Evolutionary conservation across 371 early-diverging fungal species (phyloP), one percentile per base, ranked within the genome.

Genomic region (Mortierella sp.): DNA sequence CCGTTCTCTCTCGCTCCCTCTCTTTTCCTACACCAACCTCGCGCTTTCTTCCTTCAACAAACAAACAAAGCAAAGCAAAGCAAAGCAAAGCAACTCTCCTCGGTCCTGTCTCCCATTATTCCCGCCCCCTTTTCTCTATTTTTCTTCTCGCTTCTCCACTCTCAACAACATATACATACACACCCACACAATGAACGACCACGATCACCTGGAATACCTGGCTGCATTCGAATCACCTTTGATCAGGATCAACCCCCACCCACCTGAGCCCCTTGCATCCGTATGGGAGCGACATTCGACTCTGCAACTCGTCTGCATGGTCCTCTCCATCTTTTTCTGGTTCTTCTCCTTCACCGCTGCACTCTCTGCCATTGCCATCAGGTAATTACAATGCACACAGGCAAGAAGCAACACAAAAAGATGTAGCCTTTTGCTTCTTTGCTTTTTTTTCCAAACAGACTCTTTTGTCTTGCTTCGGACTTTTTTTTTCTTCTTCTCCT

Each of bases 271-370:
- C 54, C 70, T 76, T 21, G 84, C 55, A 54, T 82, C 82, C 11
- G 65, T 86, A 74, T 82, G 87, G 87, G 82, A 82, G 70, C 70
- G 80, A 72, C 72, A 82, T 72, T 86, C 87, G 52, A 86, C 80
- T 42, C 63, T 82, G 38, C 87, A 86, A 71, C 83, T 82, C 55
- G 74, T 75, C 55, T 77, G 82, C 74, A 86, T 86, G 82, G 55
- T 82, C 65, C 75, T 86, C 24, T 86, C 87, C 52, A 77, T 86
- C 73, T 80, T 86, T 42, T 54, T 80, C 42, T 86, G 82, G 80
- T 72, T 80, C 80, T 86, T 86, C 52, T 86, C 73, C 72, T 80
- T 82, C 72, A 82, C 76, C 31, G 82, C 87, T 19, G 87, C 87
- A 0, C 70, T 80, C 57, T 42, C 76, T 19, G 87, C 87, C 75